Percentiles rank a stretch among this genome's conserved stretches.
Conservation (phyloP, 176 grass and related monocot species). For the Puccinellia tenuiflora region DNA sequence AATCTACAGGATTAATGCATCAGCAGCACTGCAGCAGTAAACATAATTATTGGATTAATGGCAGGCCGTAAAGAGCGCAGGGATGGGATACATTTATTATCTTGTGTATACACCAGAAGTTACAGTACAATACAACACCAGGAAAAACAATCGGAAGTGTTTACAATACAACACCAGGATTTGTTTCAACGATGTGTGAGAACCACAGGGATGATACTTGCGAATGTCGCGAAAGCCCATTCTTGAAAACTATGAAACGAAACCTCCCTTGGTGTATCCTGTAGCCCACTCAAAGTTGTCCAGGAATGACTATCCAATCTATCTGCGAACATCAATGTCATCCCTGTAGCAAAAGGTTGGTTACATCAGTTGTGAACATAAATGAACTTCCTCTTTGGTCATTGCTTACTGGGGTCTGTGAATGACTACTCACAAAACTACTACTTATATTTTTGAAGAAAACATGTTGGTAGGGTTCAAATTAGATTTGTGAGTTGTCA, state of each 20-base stretch:
- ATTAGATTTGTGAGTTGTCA: background rate
- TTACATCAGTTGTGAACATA: background rate
- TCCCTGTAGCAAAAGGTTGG: constrained; percentile 43
- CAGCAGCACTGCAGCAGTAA: background rate
- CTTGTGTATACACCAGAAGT: too few relatives aligned
- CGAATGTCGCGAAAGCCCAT: constrained; percentile 55
- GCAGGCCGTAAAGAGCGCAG: background rate
- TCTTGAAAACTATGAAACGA: constrained; percentile 55
- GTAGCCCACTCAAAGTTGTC: constrained; percentile 76
- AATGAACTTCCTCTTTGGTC: background rate
- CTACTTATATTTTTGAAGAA: background rate
- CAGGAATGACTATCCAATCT: constrained; percentile 63
- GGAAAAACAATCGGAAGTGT: too few relatives aligned
- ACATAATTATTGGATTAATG: background rate
- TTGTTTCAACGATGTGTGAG: constrained; percentile 24
- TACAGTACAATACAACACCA: too few relatives aligned
- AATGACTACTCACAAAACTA: background rate
- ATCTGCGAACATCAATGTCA: constrained; percentile 39
- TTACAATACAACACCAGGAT: too few relatives aligned
- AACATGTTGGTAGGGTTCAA: background rate
- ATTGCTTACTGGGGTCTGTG: background rate
- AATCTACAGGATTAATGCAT: background rate
- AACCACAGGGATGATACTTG: constrained; percentile 66
- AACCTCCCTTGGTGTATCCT: constrained; percentile 68
- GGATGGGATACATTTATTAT: too few relatives aligned